These are phyloP conservation scores for Magnaporthales sp. DNA, from an alignment of 2,329 filamentous ascomycete genomes.

Conservation along the genomic window DNA sequence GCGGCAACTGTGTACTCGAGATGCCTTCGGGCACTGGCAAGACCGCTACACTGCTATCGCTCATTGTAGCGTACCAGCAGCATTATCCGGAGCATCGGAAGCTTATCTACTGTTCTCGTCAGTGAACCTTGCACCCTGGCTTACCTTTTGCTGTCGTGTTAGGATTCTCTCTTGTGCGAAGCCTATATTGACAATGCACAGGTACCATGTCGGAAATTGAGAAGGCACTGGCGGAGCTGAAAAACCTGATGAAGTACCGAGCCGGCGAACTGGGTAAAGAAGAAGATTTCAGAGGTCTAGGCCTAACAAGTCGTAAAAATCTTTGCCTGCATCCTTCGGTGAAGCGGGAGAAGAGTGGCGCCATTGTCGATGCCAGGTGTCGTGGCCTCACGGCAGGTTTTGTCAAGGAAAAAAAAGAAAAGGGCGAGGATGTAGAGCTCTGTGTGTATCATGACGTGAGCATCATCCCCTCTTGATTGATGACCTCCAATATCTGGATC, in stretches of 20 bases:
- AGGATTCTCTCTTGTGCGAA: neutral
- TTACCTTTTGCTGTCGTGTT: neutral
- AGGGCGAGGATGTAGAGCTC: conserved; percentile 86
- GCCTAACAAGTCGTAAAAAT: conserved; percentile 94
- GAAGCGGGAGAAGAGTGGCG: conserved; percentile 90
- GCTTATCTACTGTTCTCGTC: conserved; percentile 94
- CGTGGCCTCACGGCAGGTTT: conserved; percentile 93
- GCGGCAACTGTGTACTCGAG: conserved; percentile 92
- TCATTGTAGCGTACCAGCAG: conserved; percentile 95
- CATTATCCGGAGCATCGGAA: conserved; percentile 89
- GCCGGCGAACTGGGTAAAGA: conserved; percentile 78
- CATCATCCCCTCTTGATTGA: neutral
- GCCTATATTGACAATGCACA: conserved; percentile 15
- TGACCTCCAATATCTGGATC: neutral
- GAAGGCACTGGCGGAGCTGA: conserved; percentile 87
- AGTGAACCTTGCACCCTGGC: conserved; percentile 7
- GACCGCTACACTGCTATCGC: conserved; percentile 86
- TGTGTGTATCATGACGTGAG: conserved; percentile 90
- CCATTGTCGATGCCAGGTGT: conserved; percentile 90
- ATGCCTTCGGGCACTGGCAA: conserved; percentile 99
- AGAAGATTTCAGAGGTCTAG: conserved; percentile 89
- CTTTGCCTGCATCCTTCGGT: conserved; percentile 93
- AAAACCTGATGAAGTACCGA: conserved; percentile 91
- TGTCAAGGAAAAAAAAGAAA: conserved; percentile 94
- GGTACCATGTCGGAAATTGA: conserved; percentile 99